phyloP scores from a whole-genome alignment of 2,329 filamentous ascomycete species.

The Aurifilum marmelostoma region DNA sequence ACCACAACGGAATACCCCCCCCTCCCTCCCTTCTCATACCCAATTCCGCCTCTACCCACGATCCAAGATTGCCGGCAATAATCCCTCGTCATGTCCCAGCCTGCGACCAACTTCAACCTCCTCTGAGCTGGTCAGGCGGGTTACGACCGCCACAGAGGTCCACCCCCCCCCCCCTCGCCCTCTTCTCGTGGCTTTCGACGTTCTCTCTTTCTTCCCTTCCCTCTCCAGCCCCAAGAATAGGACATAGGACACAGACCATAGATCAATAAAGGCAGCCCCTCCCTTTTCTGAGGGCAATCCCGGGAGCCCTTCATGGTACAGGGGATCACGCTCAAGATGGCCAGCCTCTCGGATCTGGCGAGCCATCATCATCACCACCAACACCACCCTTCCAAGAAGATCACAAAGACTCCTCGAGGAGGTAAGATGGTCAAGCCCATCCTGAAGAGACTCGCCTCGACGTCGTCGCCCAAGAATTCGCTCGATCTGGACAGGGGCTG shows the following conservation, averaged over 20 bases:
- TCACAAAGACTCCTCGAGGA: conserved; percentile 48
- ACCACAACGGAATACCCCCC: background rate
- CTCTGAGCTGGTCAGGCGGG: conserved; percentile 26
- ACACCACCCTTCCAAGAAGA: conserved; percentile 39
- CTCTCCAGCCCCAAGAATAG: background rate
- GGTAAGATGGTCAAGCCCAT: conserved; percentile 63
- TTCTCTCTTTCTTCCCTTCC: background rate
- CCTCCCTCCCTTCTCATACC: background rate
- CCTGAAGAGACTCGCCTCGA: conserved; percentile 55
- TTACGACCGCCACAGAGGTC: conserved; percentile 23
- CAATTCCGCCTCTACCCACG: background rate
- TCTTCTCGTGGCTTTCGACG: conserved; percentile 3
- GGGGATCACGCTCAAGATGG: conserved; percentile 36
- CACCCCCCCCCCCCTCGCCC: background rate
- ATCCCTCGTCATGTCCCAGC: conserved; percentile 23
- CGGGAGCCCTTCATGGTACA: conserved; percentile 21
- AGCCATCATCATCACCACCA: conserved; percentile 33
- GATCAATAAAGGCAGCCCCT: background rate
- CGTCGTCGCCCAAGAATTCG: conserved; percentile 64
- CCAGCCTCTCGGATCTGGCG: conserved; percentile 41
- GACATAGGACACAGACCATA: conserved; percentile 3
- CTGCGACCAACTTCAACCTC: conserved; percentile 16
- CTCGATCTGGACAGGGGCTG: conserved; percentile 64
- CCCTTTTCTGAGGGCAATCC: background rate
- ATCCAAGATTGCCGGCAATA: conserved; percentile 24